phyloP scores from a whole-genome alignment of 2,329 filamentous ascomycete species.

The Pseudogymnoascus sp. region DNA sequence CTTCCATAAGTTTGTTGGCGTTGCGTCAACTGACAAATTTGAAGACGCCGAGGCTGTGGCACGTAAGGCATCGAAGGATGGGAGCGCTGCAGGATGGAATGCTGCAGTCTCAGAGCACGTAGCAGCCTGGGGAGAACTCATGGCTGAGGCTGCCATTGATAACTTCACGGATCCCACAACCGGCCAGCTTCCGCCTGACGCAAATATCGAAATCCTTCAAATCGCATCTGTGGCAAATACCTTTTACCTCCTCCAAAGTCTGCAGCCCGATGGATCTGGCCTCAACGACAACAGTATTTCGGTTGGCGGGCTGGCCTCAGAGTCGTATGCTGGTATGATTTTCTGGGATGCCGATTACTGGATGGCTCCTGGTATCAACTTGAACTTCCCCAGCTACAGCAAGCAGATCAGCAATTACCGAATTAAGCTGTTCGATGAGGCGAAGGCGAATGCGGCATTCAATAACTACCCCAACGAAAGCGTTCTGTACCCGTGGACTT shows the following conservation, averaged over 20 bases:
- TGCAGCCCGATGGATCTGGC: conserved; percentile 39
- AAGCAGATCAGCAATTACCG: conserved; percentile 59
- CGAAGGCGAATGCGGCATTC: conserved; percentile 51
- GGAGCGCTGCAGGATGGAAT: conserved; percentile 45
- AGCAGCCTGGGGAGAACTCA: conserved; percentile 51
- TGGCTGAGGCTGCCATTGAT: conserved; percentile 55
- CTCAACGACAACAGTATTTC: conserved; percentile 55
- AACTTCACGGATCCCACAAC: conserved; percentile 48
- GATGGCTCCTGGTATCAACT: conserved; percentile 49
- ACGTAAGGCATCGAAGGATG: conserved; percentile 43
- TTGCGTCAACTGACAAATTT: conserved; percentile 62
- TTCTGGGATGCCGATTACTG: conserved; percentile 34
- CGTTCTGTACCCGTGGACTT: conserved; percentile 61
- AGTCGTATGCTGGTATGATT: conserved; percentile 54
- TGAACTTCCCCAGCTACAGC: conserved; percentile 52
- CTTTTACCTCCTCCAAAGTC: conserved; percentile 47
- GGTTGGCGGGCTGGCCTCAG: conserved; percentile 59
- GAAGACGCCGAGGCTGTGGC: conserved; percentile 46
- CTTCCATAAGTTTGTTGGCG: conserved; percentile 59
- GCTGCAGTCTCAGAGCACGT: conserved; percentile 46
- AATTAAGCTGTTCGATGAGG: conserved; percentile 48
- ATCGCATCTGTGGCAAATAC: conserved; percentile 46
- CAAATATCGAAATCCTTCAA: conserved; percentile 38
- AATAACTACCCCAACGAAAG: conserved; percentile 49
- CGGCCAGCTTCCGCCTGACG: conserved; percentile 49